Percentiles rank a stretch among this genome's conserved stretches.
Conservation (phyloP, 495 filamentous ascomycete genomes). For the Podospora pseudocomata region DNA sequence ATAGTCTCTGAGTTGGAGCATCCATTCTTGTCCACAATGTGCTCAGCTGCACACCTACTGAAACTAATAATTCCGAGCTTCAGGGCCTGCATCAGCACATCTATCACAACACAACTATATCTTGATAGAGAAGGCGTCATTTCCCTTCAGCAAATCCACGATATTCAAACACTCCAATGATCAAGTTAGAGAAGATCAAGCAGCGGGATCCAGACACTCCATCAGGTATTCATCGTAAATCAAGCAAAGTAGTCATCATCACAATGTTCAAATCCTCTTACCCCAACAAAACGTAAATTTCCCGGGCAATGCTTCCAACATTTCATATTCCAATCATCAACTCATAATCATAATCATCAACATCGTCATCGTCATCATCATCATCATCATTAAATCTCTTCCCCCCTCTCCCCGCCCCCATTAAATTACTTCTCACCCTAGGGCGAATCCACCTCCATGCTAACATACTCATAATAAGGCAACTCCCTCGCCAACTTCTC, state of each 20-base stretch:
- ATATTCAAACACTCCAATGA: background rate
- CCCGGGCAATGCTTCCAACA: background rate
- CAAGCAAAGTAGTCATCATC: background rate
- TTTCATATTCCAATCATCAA: background rate
- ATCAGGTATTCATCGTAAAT: background rate
- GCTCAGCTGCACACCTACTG: too few species aligned
- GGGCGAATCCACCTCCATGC: slow-evolving; percentile 47
- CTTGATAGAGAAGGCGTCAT: too few species aligned
- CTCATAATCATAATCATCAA: slow-evolving; percentile 5
- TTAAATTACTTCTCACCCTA: background rate
- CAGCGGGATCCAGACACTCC: background rate
- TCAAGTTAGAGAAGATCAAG: too few species aligned
- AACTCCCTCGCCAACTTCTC: slow-evolving; percentile 45
- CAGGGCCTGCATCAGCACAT: too few species aligned
- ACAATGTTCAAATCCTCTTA: background rate
- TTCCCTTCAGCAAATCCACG: too few species aligned
- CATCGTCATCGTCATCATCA: slow-evolving; percentile 11
- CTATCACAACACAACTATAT: too few species aligned
- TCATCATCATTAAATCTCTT: background rate
- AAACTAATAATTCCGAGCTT: too few species aligned
- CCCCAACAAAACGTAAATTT: background rate
- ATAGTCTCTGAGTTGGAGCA: too few species aligned
- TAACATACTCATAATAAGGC: slow-evolving; percentile 45
- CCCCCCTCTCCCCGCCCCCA: too few species aligned
- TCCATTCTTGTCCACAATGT: too few species aligned